Evolutionary conservation across 1,284 basidiomycete species (phyloP).

Genomic region (Irpex sp.): DNA sequence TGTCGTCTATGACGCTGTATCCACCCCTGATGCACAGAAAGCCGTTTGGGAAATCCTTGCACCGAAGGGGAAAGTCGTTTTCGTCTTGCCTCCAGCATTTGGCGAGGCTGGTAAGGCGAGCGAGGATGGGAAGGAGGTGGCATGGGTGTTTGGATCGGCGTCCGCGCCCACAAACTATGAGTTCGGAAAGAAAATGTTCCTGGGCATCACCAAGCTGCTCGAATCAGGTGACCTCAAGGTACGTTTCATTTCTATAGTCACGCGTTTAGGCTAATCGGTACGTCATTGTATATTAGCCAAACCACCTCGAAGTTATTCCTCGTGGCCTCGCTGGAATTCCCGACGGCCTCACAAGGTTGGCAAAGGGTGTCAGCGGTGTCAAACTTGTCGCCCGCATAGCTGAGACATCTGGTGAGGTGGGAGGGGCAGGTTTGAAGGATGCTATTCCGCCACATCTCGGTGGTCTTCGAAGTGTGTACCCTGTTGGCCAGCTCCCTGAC

Average conservation of each 20-base stretch:
- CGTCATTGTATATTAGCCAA: slow-evolving; percentile 1
- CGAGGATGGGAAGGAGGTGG: slow-evolving; percentile 9
- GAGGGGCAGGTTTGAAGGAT: background rate
- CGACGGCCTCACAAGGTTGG: slow-evolving; percentile 22
- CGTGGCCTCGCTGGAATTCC: slow-evolving; percentile 26
- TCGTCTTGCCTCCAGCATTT: background rate
- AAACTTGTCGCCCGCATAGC: slow-evolving; percentile 28
- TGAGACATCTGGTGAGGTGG: slow-evolving; percentile 19
- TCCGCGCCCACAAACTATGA: slow-evolving; percentile 4
- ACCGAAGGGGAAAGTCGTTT: background rate
- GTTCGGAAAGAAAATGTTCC: slow-evolving; percentile 10
- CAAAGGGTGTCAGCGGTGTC: slow-evolving; percentile 22
- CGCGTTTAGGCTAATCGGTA: background rate
- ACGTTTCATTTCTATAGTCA: background rate
- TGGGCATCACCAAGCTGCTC: slow-evolving; percentile 12
- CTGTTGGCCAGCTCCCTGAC: background rate
- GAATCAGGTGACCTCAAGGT: slow-evolving; percentile 13
- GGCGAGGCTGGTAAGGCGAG: background rate
- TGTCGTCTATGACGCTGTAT: slow-evolving; percentile 24
- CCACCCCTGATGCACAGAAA: slow-evolving; percentile 21
- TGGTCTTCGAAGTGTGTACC: background rate
- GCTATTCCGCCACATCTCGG: background rate
- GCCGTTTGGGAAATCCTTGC: slow-evolving; percentile 23
- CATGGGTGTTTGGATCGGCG: slow-evolving; percentile 7
- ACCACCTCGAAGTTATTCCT: slow-evolving; percentile 24